These are phyloP conservation scores for Phytophthora constricta DNA, from an alignment of 352 stramenopile genomes.

Conservation along the genomic window DNA sequence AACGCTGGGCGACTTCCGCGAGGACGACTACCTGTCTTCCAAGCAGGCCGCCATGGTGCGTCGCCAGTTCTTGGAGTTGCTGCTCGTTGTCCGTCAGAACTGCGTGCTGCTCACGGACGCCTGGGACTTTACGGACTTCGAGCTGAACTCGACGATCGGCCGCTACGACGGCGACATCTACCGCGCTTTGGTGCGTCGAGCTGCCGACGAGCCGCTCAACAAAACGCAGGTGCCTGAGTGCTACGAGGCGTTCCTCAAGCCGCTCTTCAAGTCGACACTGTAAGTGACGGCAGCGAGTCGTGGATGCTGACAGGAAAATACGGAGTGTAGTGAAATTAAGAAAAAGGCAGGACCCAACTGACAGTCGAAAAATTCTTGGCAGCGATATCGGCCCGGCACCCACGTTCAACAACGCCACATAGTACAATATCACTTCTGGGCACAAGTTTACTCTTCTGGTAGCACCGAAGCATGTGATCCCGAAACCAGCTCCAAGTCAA, in stretches of 20 bases:
- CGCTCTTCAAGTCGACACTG: conserved; percentile 34
- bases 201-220: conserved; percentile 54
- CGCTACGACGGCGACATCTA: conserved; percentile 66
- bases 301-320: too few relatives aligned
- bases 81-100: conserved; percentile 55
- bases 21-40: conserved; percentile 63
- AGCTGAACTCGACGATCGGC: conserved; percentile 65
- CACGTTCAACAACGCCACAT: too few relatives aligned
- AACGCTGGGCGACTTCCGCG: conserved; percentile 59
- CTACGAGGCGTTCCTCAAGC: conserved; percentile 51
- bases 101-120: conserved; percentile 50
- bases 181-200: conserved; percentile 49
- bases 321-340: too few relatives aligned
- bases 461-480: too few relatives aligned
- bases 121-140: conserved; percentile 66
- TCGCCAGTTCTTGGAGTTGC: conserved; percentile 39
- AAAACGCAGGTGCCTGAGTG: conserved; percentile 46
- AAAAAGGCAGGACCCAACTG: too few relatives aligned
- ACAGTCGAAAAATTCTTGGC: too few relatives aligned
- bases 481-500: too few relatives aligned
- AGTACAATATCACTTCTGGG: too few relatives aligned
- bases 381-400: too few relatives aligned
- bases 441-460: too few relatives aligned
- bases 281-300: too few relatives aligned
- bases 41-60: conserved; percentile 44